Base-by-base conservation (phyloP, 768 basidiomycete genomes). In the Pisolithus sp. region DNA sequence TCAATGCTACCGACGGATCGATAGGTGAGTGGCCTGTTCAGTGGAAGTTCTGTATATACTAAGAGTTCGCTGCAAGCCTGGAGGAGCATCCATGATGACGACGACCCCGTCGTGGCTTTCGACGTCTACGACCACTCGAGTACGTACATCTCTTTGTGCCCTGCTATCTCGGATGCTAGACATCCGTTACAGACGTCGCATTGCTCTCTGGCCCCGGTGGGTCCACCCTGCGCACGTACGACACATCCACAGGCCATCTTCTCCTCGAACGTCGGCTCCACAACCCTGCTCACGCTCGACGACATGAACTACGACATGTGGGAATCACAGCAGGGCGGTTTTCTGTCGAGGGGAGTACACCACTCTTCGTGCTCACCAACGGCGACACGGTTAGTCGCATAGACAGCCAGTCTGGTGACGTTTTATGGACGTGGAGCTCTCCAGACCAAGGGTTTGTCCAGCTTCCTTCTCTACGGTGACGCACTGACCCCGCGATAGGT, bases 151-250 rank as follows among this genome's bases (percentile, higher is more conserved):
- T 28, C 15, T 5, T 4, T 24, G 7, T 30, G 18, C 4, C 3
- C 26, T 49, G 21, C 53, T 51, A 30, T 18, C 23, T 17, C 37
- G 12, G 9, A 28, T 48, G 9, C 18, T 28, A 48, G 51, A 18
- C 57, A 31, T 0, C 8, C 21, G n/a, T 18, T 18, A 5, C 50
- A 92, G 92, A 72, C 36, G 68, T 94, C 38, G 78, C 82, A 30
- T 71, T 86, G 2, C 71, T 95, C 20, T 93, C 93, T 42, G 90
- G 91, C 8, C 75, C 82, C 2, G 82, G 81, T 2, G 89, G 85
- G 9, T 72, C 84, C 4, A 85, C 73, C 2, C 69, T 91, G 18
- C 81, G 92, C 20, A 65, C 80, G 3, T 85, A 93, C 60, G 82
- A 91, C 37, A 67, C 73, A 4, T 59, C 69, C 2, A 82, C 78